These are phyloP conservation scores for Solanum piurae DNA, from an alignment of 257 asterid species.

Conservation along the genomic window DNA sequence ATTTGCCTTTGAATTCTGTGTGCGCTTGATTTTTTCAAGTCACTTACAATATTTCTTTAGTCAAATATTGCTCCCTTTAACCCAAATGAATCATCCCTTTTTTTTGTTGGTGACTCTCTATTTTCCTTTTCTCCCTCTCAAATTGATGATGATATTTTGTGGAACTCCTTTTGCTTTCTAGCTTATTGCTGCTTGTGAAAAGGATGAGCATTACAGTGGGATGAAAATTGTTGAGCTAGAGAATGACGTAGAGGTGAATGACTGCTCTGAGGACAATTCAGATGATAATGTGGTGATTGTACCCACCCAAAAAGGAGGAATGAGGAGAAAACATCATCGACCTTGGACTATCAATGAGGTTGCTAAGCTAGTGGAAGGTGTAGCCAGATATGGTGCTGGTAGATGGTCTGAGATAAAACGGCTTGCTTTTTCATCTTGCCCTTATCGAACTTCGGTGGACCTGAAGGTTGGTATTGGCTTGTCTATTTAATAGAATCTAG, in stretches of 20 bases:
- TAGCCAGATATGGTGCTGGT: slow-evolving; percentile 86
- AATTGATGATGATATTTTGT: neutral
- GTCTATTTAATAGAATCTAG: neutral
- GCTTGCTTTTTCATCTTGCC: slow-evolving; percentile 66
- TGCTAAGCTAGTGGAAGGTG: slow-evolving; percentile 91
- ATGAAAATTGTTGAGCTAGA: slow-evolving; percentile 28
- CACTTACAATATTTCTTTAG: neutral
- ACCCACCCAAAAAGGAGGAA: slow-evolving; percentile 50
- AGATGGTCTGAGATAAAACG: slow-evolving; percentile 99
- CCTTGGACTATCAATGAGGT: slow-evolving; percentile 92
- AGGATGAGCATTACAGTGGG: slow-evolving; percentile 24
- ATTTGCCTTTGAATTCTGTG: neutral
- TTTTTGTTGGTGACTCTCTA: neutral
- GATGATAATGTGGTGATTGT: slow-evolving; percentile 43
- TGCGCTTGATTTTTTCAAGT: neutral
- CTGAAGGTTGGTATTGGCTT: slow-evolving; percentile 50
- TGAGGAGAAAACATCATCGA: slow-evolving; percentile 91
- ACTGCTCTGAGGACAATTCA: slow-evolving; percentile 32
- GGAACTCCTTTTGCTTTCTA: slow-evolving; percentile 16
- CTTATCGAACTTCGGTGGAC: slow-evolving; percentile 95
- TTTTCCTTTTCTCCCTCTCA: neutral
- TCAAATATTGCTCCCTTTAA: neutral
- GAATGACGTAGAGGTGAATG: slow-evolving; percentile 33
- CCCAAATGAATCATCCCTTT: neutral
- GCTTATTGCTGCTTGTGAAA: slow-evolving; percentile 35